These are phyloP conservation scores for Leucaena leucocephala DNA, from an alignment of 306 rosid species.

Conservation along the genomic window DNA sequence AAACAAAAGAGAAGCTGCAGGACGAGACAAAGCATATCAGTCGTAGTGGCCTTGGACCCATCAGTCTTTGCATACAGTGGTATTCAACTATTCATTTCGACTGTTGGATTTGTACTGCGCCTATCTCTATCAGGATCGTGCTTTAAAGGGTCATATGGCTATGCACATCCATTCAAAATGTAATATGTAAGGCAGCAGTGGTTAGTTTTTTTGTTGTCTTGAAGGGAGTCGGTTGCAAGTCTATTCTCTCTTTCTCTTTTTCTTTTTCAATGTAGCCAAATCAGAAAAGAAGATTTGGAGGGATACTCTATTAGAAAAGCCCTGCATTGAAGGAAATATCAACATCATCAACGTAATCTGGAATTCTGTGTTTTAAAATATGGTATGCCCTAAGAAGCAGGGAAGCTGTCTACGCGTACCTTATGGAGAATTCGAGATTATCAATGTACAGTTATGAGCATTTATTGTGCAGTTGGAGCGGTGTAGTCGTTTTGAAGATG, in stretches of 20 bases:
- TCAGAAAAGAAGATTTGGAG: neutral
- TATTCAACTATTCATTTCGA: neutral
- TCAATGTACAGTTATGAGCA: conserved; percentile 25
- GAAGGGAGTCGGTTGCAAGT: neutral
- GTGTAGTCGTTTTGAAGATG: neutral
- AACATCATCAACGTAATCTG: neutral
- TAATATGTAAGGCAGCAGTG: neutral
- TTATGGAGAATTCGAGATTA: conserved; percentile 12
- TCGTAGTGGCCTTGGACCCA: no score
- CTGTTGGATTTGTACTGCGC: conserved; percentile 16
- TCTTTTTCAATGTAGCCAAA: neutral
- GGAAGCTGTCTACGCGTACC: conserved; percentile 32
- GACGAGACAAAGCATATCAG: neutral
- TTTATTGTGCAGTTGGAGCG: conserved; percentile 36
- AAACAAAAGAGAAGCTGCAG: neutral
- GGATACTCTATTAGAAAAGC: neutral
- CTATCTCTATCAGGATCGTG: neutral
- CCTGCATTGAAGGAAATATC: neutral
- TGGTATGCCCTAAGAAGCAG: conserved; percentile 38
- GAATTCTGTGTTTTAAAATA: neutral
- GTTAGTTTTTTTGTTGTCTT: neutral
- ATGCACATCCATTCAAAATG: neutral
- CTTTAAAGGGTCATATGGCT: neutral
- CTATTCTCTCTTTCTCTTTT: neutral
- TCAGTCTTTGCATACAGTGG: neutral